Conservation (phyloP, 208 protist genomes). For the Leishmania arabica region DNA sequence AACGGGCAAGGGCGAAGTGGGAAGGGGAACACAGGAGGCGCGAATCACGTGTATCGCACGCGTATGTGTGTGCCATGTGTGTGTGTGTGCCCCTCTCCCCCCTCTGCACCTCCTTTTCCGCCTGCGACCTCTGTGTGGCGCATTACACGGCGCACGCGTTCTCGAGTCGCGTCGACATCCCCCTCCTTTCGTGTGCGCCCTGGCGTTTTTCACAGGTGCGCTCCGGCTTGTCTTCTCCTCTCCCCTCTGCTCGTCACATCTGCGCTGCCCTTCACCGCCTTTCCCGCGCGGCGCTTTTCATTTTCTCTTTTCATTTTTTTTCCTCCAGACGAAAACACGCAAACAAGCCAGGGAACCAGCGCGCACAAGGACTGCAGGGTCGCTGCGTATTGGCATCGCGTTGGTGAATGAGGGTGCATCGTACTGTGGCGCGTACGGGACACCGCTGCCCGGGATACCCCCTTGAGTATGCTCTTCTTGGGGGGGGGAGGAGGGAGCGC, state of each 20-base stretch:
- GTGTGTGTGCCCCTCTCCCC: background rate
- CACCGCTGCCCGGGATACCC: background rate
- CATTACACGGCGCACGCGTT: background rate
- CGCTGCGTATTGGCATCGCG: background rate
- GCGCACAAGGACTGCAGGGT: background rate
- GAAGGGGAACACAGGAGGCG: background rate
- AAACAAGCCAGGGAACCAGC: background rate
- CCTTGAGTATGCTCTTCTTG: background rate
- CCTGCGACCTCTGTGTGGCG: background rate
- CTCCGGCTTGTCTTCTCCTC: background rate
- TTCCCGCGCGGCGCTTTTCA: background rate
- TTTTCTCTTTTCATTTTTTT: constrained; percentile 2
- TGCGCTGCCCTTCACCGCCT: background rate
- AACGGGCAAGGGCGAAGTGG: no score
- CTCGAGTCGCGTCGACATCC: background rate
- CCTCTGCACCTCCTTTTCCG: background rate
- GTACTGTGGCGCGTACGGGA: background rate
- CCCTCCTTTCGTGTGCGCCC: background rate
- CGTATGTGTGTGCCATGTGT: background rate
- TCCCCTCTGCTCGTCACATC: background rate
- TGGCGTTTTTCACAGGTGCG: background rate
- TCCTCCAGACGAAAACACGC: constrained; percentile 1
- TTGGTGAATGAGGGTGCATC: background rate
- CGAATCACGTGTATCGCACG: background rate
- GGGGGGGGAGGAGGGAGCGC: background rate